A percentile compares a stretch with the other conserved stretches of the same genome.
Conservation (phyloP, 2,329 filamentous ascomycete species). For the Sclerotinia minor region DNA sequence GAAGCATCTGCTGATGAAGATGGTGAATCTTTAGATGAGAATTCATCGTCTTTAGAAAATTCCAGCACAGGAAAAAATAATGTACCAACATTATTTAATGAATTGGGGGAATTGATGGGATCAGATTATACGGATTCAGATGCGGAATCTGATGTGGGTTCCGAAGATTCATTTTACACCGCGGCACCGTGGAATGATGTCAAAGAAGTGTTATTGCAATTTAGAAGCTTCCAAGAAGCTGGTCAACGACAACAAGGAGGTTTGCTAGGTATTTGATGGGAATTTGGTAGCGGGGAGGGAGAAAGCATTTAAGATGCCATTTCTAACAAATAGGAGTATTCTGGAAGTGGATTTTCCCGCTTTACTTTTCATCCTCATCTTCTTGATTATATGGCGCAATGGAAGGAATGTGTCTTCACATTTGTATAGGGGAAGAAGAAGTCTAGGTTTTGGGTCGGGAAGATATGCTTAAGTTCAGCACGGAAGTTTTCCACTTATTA, state of each 20-base stretch:
- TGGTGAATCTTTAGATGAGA: constrained; percentile 8
- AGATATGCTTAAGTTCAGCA: not conserved
- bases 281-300: not conserved
- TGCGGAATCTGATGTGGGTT: constrained; percentile 14
- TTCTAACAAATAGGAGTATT: not conserved
- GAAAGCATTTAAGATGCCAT: not conserved
- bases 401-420: not conserved
- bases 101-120: constrained; percentile 20
- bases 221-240: constrained; percentile 13
- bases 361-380: not conserved
- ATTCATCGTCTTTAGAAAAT: not conserved
- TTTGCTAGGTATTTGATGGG: not conserved
- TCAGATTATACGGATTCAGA: constrained; percentile 14
- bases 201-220: constrained; percentile 9
- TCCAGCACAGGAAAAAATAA: not conserved
- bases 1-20: constrained; percentile 17
- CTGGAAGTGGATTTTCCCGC: not conserved
- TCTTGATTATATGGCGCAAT: not conserved
- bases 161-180: constrained; percentile 22
- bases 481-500: not conserved
- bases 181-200: constrained; percentile 21
- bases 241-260: constrained; percentile 7
- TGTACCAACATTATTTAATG: constrained; percentile 21
- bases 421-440: not conserved
- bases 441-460: not conserved